phyloP scores from a whole-genome alignment of 768 basidiomycete species.

The Hirschioporus abietinus region DNA sequence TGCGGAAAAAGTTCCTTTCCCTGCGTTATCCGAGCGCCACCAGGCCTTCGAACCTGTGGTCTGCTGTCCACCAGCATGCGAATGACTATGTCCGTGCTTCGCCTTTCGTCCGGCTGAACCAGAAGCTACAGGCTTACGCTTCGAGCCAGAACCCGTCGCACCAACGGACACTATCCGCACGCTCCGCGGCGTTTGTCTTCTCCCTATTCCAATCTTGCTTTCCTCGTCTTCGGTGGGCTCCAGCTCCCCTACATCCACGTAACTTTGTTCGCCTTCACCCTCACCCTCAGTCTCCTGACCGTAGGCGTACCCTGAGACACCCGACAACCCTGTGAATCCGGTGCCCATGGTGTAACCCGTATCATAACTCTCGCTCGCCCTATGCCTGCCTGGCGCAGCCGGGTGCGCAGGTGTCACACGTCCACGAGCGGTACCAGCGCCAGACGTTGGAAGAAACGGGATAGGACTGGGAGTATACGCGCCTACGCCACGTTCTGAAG shows the following conservation, averaged over 20 bases:
- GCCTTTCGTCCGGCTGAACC: background rate
- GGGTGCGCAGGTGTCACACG: conserved; percentile 6
- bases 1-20: conserved; percentile 30
- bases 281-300: background rate
- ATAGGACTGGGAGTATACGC: conserved; percentile 11
- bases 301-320: background rate
- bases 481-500: conserved; percentile 7
- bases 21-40: conserved; percentile 27
- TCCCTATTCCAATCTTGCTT: conserved; percentile 13
- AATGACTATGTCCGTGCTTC: background rate
- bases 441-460: background rate
- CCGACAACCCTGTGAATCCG: background rate
- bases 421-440: conserved; percentile 2
- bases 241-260: background rate
- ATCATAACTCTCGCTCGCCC: conserved; percentile 5
- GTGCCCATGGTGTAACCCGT: background rate
- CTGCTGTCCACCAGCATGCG: background rate
- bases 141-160: conserved; percentile 23
- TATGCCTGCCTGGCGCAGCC: background rate
- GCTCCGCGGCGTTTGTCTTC: conserved; percentile 74
- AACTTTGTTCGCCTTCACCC: conserved; percentile 7
- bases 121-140: background rate
- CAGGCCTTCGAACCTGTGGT: background rate
- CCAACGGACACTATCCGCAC: conserved; percentile 76
- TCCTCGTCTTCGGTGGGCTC: background rate